Conservation (phyloP, 169 alveolate species). For the Cystoisospora suis region DNA sequence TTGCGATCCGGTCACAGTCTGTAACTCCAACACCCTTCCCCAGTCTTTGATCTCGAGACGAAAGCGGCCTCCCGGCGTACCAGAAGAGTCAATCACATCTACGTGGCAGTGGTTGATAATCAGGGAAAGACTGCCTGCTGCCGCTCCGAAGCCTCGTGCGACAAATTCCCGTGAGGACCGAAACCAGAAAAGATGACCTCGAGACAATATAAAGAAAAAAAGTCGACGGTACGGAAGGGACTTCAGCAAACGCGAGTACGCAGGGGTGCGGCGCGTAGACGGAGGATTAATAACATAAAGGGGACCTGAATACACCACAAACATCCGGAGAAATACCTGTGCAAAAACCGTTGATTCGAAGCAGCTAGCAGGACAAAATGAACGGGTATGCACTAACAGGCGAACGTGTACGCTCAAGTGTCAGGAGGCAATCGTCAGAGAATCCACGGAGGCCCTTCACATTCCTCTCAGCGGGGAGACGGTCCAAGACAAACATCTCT, state of each 20-base stretch:
- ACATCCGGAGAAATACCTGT: background rate
- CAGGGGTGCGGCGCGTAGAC: background rate
- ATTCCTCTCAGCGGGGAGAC: too few relatives aligned
- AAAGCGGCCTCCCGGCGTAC: background rate
- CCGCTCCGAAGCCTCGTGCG: background rate
- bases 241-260: slow-evolving; percentile 8
- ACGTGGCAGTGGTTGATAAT: slow-evolving; percentile 12
- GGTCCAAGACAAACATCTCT: too few relatives aligned
- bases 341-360: background rate
- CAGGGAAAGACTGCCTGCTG: background rate
- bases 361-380: background rate
- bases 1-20: background rate
- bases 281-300: background rate
- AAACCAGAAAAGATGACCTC: slow-evolving; percentile 32
- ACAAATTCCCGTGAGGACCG: background rate
- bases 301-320: background rate
- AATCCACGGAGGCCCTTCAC: too few relatives aligned
- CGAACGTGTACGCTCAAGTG: too few relatives aligned
- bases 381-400: background rate
- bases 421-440: too few relatives aligned
- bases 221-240: background rate
- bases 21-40: background rate
- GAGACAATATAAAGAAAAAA: background rate
- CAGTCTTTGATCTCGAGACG: background rate
- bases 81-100: background rate